Percentiles rank a stretch among this genome's conserved stretches.
Conservation (phyloP, 2,329 filamentous ascomycete genomes). For the Aspergillus chevalieri region DNA sequence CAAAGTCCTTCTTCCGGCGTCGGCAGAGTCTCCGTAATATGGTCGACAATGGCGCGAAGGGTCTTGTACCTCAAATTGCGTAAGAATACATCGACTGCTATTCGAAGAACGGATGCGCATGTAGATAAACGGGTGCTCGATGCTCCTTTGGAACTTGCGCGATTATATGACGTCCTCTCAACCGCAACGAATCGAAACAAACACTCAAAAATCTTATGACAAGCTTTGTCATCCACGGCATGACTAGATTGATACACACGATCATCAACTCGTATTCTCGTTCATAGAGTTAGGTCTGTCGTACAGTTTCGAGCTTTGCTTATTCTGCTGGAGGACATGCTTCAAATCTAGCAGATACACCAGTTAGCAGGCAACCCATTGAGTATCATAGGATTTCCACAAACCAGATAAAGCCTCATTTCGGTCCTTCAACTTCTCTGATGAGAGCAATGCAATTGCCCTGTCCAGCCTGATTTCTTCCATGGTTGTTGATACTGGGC, state of each 20-base stretch:
- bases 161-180: constrained; percentile 62
- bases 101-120: constrained; percentile 65
- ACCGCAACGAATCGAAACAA: constrained; percentile 66
- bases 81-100: constrained; percentile 64
- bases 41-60: constrained; percentile 69
- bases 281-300: constrained; percentile 6
- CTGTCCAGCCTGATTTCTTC: constrained; percentile 37
- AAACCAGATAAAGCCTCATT: constrained; percentile 46
- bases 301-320: constrained; percentile 34
- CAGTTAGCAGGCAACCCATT: constrained; percentile 11
- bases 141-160: constrained; percentile 46
- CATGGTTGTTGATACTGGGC: constrained; percentile 23
- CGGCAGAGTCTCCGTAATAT: constrained; percentile 70
- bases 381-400: constrained; percentile 1
- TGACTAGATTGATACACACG: constrained; percentile 22
- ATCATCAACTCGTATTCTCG: neutral
- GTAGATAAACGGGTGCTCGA: constrained; percentile 56
- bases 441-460: constrained; percentile 38
- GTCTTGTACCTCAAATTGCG: constrained; percentile 68
- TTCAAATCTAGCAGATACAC: constrained; percentile 41
- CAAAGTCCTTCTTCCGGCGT: constrained; percentile 58
- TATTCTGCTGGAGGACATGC: constrained; percentile 51
- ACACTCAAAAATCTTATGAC: constrained; percentile 72
- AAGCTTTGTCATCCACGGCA: constrained; percentile 66
- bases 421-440: constrained; percentile 43